Evolutionary conservation across 2,329 filamentous ascomycete species (phyloP), one percentile per base, ranked within the genome.

Genomic region (Cercospora zeina): DNA sequence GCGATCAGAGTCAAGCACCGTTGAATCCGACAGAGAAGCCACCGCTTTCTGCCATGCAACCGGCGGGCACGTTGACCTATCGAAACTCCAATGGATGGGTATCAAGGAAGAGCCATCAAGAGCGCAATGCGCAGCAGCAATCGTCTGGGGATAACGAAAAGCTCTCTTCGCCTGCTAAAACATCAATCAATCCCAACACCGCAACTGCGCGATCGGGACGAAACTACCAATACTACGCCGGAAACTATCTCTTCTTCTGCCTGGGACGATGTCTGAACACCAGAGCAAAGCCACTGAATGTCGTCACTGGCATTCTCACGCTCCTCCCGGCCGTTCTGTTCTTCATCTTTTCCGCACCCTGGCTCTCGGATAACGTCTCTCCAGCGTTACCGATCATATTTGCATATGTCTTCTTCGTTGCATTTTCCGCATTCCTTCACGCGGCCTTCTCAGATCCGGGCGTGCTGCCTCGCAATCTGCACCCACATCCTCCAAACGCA

Each of bases 401-500:
- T 78, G 93, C 87, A 58, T 99, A 99, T 74, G 73, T 97, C n/a
- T 91, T 91, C 71, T 93, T 89, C 74, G 82, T 99, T 30, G 96
- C 90, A 77, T 81, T 97, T 53, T 96, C 93, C 24, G 97, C 95
- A 2, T 99, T 97, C 73, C 72, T 97, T 59, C 93, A 97, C 77
- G 95, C 93, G 3, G 97, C 95, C 2, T 84, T 89, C 58, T 90
- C 93, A 49, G 93, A 99, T 77, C 93, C 95, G 31, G 95, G 95
- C 61, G 96, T 97, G 65, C 81, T 97, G 36, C 95, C 95, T 16
- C 89, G 95, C 67, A 96, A 97, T 74, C 80, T 97, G 37, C 93
- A 99, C 72, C 88, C 86, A 47, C 92, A 96, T 73, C 92, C 93
- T n/a, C 87, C 89, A 1, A 76, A 84, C 27, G 85, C 88, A 70